Percentiles rank a stretch among this genome's conserved stretches.
Evolutionary conservation across 805 yeast genomes (phyloP).

Genomic region (Schizosaccharomyces osmophilus): DNA sequence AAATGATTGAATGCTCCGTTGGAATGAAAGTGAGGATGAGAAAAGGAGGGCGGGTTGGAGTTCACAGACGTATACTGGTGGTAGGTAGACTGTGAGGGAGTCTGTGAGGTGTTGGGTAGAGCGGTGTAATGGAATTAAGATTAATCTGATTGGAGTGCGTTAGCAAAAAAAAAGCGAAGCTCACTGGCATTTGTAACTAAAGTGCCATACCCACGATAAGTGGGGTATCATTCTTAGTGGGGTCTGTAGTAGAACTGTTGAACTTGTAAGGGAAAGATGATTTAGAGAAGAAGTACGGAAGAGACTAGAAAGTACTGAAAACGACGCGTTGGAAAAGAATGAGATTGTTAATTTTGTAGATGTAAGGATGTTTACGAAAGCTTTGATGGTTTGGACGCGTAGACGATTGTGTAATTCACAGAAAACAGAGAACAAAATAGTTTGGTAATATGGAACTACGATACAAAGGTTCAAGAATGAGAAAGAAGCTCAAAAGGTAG

Average conservation of each 20-base stretch:
- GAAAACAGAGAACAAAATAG: too few species aligned
- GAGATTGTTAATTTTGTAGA: too few species aligned
- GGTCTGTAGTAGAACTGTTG: background rate
- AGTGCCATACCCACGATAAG: background rate
- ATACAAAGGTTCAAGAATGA: too few species aligned
- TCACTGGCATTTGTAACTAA: background rate
- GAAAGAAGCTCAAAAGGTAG: background rate
- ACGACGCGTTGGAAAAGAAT: background rate
- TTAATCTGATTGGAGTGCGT: background rate
- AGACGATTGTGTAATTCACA: too few species aligned
- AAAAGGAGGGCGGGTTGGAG: too few species aligned
- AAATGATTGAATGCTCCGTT: background rate
- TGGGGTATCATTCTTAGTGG: background rate
- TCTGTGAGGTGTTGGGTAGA: background rate
- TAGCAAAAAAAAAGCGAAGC: background rate
- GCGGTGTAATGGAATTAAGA: too few species aligned
- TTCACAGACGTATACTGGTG: too few species aligned
- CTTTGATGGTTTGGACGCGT: too few species aligned
- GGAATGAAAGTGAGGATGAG: background rate
- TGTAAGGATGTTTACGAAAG: too few species aligned
- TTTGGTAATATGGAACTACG: too few species aligned
- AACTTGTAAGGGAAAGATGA: background rate
- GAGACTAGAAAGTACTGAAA: background rate
- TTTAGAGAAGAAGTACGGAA: background rate
- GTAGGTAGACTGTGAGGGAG: too few species aligned